Conservation (phyloP, 257 asterid species). For the Solanum chmielewskii region DNA sequence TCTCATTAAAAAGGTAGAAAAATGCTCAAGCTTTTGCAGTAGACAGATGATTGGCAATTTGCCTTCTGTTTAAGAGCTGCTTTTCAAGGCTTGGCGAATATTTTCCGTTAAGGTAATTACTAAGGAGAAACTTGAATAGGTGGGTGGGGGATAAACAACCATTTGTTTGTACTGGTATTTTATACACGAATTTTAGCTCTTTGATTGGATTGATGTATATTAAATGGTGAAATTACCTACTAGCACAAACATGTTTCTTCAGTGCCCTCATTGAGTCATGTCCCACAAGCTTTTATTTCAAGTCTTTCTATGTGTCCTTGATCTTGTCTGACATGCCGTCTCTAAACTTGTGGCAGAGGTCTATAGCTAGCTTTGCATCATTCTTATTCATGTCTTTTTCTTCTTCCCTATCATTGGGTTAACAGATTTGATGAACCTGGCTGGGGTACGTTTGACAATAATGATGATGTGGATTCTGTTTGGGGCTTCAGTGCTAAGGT, state of each 20-base stretch:
- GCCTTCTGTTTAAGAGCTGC: neutral
- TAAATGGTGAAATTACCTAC: neutral
- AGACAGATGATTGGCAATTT: neutral
- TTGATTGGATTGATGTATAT: neutral
- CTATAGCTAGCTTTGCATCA: neutral
- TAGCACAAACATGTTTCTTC: neutral
- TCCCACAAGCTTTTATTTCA: neutral
- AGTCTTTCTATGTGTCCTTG: neutral
- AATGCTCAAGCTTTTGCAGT: neutral
- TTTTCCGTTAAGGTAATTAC: neutral
- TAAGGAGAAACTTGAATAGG: neutral
- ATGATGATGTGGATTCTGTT: constrained; percentile 87
- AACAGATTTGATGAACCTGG: constrained; percentile 73
- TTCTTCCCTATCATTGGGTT: constrained; percentile 3
- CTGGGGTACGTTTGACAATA: constrained; percentile 87
- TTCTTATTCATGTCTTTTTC: constrained; percentile 7
- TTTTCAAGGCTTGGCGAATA: neutral
- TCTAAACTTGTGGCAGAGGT: neutral
- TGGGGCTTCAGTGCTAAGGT: constrained; percentile 97
- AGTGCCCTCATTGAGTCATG: neutral
- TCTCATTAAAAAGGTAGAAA: neutral
- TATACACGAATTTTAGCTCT: neutral
- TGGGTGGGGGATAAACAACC: neutral
- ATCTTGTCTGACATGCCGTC: neutral
- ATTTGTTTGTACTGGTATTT: neutral